These are phyloP conservation scores for Phellopilus nigrolimitatus DNA, from an alignment of 1,284 basidiomycete genomes.

Conservation along the genomic window DNA sequence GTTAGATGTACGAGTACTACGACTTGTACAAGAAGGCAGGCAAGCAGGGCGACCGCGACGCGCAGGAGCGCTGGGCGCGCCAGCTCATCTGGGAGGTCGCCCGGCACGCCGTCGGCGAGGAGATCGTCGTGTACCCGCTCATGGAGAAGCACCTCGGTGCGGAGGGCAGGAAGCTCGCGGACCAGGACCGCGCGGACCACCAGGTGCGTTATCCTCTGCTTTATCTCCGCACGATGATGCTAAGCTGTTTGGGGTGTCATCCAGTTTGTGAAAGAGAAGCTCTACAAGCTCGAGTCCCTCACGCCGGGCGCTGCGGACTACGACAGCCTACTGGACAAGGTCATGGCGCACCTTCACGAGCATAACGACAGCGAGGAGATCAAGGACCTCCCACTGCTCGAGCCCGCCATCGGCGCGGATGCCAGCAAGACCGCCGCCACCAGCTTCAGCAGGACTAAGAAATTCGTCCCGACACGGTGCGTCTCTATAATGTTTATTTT, in stretches of 20 bases:
- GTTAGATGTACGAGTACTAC: constrained; percentile 53
- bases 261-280: constrained; percentile 43
- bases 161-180: constrained; percentile 47
- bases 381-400: constrained; percentile 51
- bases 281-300: constrained; percentile 44
- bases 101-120: constrained; percentile 59
- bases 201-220: constrained; percentile 34
- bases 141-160: constrained; percentile 58
- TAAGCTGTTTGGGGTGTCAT: not conserved
- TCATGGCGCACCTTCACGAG: constrained; percentile 44
- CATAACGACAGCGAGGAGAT: constrained; percentile 56
- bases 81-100: constrained; percentile 59
- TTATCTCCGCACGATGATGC: not conserved
- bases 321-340: constrained; percentile 35
- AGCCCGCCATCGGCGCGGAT: constrained; percentile 40
- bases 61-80: constrained; percentile 49
- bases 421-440: constrained; percentile 40
- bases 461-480: constrained; percentile 56
- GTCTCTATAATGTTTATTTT: constrained; percentile 10
- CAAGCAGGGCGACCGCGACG: constrained; percentile 37
- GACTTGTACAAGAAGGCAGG: constrained; percentile 42
- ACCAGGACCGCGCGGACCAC: constrained; percentile 58
- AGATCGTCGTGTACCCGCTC: constrained; percentile 62
- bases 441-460: constrained; percentile 55
- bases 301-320: constrained; percentile 40